phyloP scores from a whole-genome alignment of 1,284 basidiomycete species.

The Naganishia albida region DNA sequence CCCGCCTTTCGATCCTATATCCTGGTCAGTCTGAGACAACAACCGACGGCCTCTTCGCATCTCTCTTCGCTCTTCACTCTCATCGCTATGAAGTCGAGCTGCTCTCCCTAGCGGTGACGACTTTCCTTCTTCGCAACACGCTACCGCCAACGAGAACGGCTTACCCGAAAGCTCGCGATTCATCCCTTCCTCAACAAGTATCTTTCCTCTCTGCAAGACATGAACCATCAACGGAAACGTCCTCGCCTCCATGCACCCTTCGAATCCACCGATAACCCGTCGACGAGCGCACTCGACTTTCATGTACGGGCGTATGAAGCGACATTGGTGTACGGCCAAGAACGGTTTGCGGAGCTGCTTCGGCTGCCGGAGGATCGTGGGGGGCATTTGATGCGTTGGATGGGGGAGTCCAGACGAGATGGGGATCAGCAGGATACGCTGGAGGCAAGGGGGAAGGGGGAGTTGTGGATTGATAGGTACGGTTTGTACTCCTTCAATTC shows the following conservation, averaged over 20 bases:
- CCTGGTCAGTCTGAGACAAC: too few relatives aligned
- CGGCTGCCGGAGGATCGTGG: slow-evolving; percentile 56
- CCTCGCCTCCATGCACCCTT: background rate
- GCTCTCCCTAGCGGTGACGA: too few relatives aligned
- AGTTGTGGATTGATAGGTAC: slow-evolving; percentile 66
- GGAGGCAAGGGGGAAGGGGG: slow-evolving; percentile 42
- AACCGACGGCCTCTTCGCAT: too few relatives aligned
- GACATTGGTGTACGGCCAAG: slow-evolving; percentile 61
- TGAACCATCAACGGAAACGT: slow-evolving; percentile 3
- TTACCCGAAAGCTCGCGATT: background rate
- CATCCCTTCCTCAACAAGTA: background rate
- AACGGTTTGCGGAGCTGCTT: slow-evolving; percentile 55
- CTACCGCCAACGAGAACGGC: background rate
- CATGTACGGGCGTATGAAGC: slow-evolving; percentile 68
- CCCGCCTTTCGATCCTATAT: too few relatives aligned
- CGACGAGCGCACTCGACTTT: slow-evolving; percentile 7
- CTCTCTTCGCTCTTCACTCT: too few relatives aligned
- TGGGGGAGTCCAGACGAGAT: slow-evolving; percentile 29
- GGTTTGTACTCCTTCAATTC: slow-evolving; percentile 41
- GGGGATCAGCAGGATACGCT: slow-evolving; percentile 34
- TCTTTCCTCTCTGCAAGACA: background rate
- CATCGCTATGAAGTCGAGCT: too few relatives aligned
- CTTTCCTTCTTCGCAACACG: too few relatives aligned
- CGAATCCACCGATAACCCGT: background rate
- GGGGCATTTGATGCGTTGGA: slow-evolving; percentile 34